phyloP scores from a whole-genome alignment of 2,329 filamentous ascomycete genomes.

The Westerdykella ornata region DNA sequence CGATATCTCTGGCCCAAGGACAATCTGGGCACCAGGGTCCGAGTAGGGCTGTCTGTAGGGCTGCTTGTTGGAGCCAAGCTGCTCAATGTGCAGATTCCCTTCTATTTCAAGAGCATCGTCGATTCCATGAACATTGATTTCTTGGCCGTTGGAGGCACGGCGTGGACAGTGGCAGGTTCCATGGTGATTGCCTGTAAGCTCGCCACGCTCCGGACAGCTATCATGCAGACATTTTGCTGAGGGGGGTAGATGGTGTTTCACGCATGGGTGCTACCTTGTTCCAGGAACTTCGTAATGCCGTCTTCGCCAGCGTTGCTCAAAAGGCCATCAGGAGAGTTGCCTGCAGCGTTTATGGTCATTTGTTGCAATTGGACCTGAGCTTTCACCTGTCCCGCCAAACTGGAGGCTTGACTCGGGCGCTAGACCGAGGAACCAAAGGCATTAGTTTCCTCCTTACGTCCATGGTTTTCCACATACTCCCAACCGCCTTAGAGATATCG shows the following conservation, averaged over 20 bases:
- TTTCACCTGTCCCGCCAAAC: slow-evolving; percentile 95
- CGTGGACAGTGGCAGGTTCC: slow-evolving; percentile 78
- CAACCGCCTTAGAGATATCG: slow-evolving; percentile 85
- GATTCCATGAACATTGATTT: slow-evolving; percentile 98
- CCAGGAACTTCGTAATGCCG: slow-evolving; percentile 88
- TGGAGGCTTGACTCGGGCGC: slow-evolving; percentile 84
- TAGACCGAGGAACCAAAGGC: slow-evolving; percentile 95
- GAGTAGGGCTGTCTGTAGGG: slow-evolving; percentile 76
- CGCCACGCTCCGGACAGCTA: background rate
- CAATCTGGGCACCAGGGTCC: slow-evolving; percentile 71
- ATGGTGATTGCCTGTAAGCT: slow-evolving; percentile 78
- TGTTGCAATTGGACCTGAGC: slow-evolving; percentile 80
- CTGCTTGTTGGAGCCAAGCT: slow-evolving; percentile 84
- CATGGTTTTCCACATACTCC: slow-evolving; percentile 97
- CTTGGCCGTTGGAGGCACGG: slow-evolving; percentile 76
- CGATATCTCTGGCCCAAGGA: slow-evolving; percentile 94
- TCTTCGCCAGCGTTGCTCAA: slow-evolving; percentile 94
- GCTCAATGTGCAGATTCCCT: slow-evolving; percentile 93
- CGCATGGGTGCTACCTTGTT: slow-evolving; percentile 84
- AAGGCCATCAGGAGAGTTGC: slow-evolving; percentile 92
- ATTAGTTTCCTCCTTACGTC: slow-evolving; percentile 95
- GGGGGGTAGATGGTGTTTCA: slow-evolving; percentile 62
- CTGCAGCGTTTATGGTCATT: slow-evolving; percentile 83
- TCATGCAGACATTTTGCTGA: slow-evolving; percentile 11
- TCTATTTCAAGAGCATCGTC: slow-evolving; percentile 98